Evolutionary conservation across 2,329 filamentous ascomycete genomes (phyloP).

Genomic region (Alternaria rosae): DNA sequence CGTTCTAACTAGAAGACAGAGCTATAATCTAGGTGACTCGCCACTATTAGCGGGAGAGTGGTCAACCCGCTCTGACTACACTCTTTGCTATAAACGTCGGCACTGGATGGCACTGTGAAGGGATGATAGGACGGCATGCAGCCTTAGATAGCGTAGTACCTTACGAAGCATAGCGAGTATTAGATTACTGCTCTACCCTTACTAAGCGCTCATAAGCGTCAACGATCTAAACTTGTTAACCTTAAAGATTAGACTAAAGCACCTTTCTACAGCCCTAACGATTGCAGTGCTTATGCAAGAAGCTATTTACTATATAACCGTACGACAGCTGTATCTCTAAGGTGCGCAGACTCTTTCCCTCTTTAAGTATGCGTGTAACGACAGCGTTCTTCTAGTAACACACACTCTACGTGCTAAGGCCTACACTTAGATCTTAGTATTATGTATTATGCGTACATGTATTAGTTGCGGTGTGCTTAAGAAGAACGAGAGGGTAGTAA

Average conservation of each 20-base stretch:
- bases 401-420: constrained; percentile 20
- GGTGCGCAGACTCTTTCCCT: constrained; percentile 22
- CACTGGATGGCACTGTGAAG: no score
- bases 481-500: constrained; percentile 16
- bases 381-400: constrained; percentile 15
- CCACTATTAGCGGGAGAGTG: no score
- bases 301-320: constrained; percentile 17
- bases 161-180: no score
- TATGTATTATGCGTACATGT: constrained; percentile 20
- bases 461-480: constrained; percentile 15
- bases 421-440: constrained; percentile 20
- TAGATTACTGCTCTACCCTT: no score
- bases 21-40: no score
- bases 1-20: no score
- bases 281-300: constrained; percentile 23
- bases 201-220: no score
- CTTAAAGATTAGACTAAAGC: constrained; percentile 15
- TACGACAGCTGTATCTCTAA: constrained; percentile 25
- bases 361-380: constrained; percentile 21
- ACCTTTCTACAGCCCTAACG: constrained; percentile 13
- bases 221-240: no score
- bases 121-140: no score
- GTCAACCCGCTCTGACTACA: no score
- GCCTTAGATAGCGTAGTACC: background rate
- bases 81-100: no score